Evolutionary conservation across 257 asterid genomes (phyloP).

Genomic region (Marsdenia floribunda): DNA sequence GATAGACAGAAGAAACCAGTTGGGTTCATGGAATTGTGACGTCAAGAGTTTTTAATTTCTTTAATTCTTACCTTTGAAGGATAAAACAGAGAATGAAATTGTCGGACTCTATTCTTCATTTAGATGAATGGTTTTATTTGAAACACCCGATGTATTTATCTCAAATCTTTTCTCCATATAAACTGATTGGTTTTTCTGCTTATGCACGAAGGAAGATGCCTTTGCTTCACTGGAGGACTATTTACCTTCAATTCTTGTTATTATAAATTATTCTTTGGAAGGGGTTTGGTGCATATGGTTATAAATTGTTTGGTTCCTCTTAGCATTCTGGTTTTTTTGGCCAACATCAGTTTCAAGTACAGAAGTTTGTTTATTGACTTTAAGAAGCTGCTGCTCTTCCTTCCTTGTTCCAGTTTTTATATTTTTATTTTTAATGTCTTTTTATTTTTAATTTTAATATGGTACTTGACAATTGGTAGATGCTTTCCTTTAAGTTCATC

Average conservation of each 20-base stretch:
- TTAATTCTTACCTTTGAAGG: background rate
- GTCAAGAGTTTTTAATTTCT: background rate
- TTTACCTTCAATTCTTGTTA: background rate
- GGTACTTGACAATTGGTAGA: conserved; percentile 8
- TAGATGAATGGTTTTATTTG: background rate
- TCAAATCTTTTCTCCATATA: background rate
- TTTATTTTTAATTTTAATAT: background rate
- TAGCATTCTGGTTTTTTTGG: background rate
- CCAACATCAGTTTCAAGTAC: background rate
- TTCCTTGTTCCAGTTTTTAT: background rate
- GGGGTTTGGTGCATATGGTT: background rate
- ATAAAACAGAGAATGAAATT: background rate
- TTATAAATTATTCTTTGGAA: background rate
- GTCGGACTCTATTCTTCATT: background rate
- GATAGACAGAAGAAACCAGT: background rate
- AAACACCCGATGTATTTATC: background rate
- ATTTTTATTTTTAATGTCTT: background rate
- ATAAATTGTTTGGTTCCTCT: background rate
- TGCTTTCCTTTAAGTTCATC: background rate
- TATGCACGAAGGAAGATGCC: background rate
- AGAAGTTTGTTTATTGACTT: background rate
- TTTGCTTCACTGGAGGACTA: background rate
- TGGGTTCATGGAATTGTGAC: background rate
- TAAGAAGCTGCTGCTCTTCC: background rate
- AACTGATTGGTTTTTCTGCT: background rate